Base-by-base conservation (phyloP, 1,284 basidiomycete genomes). In the Sporisorium scitamineum region DNA sequence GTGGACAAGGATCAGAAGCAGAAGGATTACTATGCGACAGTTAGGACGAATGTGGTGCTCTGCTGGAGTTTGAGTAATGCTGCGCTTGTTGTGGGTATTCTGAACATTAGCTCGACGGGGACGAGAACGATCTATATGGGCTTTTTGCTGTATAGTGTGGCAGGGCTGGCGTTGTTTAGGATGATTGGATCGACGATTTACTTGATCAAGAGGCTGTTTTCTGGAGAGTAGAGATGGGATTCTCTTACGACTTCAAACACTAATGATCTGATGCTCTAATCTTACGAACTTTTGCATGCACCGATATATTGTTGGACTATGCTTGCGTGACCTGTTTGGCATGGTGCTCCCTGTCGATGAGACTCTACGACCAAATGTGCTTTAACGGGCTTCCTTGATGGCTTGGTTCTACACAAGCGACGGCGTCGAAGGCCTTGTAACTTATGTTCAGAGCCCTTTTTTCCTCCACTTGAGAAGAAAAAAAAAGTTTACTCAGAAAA, bases 31-130 rank as follows among this genome's bases (percentile, higher is more conserved):
- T 87, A 87, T 61, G 83, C 80, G 0, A 93, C 92, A 81, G 93
- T 97, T 72, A 88, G 94, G 67, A 97, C 94, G 16, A 96, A 95
- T 86, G 93, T 95, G 22, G 87, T 98, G 44, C 88, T 98, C 55
- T 89, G 90, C 4, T 96, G 94, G 91, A 91, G 76, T 27, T 54
- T 85, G 53, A 78, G 69, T 50, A 85, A 85, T 24, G 82, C 78
- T 1, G 84, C 81, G 16, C 75, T 85, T 2, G 80, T 72, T 3
- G 73, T 85, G 22, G 78, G 66, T 16, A 84, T 85, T 37, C 45
- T 84, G 22, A 83, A 80, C 45, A 73, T 84, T 37, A 73, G 70
- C 29, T 75, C 66, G 18, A n/a, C 54, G 13, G 61, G 42, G 2
- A 80, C 76, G 16, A 50, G 76, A 14, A 71, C 64, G 9, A 59